A percentile compares a stretch with the other conserved stretches of the same genome.
Conservation (phyloP, 2,329 filamentous ascomycete species). For the Mariannaea elegans region DNA sequence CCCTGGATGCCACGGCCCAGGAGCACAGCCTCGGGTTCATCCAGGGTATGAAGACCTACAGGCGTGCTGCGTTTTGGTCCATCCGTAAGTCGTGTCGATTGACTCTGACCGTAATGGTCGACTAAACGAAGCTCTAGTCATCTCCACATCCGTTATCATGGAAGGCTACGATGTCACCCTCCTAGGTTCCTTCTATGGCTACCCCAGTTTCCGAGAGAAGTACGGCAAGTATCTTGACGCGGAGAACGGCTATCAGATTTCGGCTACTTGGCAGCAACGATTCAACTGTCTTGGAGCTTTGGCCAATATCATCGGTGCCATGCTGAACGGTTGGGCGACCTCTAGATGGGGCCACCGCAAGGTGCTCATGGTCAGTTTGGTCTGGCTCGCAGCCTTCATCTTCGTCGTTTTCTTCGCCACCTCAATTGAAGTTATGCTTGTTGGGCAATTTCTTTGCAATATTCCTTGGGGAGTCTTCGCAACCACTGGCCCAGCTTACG, state of each 20-base stretch:
- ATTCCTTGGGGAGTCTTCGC: conserved; percentile 58
- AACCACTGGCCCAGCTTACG: conserved; percentile 53
- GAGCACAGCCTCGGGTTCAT: conserved; percentile 49
- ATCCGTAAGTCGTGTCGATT: conserved; percentile 41
- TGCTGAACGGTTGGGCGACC: conserved; percentile 54
- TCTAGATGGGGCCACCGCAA: conserved; percentile 54
- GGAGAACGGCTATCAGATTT: conserved; percentile 55
- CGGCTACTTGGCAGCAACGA: conserved; percentile 60
- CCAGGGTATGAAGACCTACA: conserved; percentile 51
- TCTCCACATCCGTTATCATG: conserved; percentile 60
- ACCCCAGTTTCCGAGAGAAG: conserved; percentile 49
- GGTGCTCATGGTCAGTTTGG: conserved; percentile 54
- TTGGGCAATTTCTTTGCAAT: conserved; percentile 57
- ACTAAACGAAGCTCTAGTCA: conserved; percentile 39
- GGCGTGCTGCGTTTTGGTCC: conserved; percentile 51
- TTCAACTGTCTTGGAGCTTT: conserved; percentile 50
- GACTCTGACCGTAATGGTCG: neutral
- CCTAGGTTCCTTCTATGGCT: conserved; percentile 56
- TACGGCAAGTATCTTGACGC: conserved; percentile 50
- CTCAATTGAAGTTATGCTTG: conserved; percentile 52
- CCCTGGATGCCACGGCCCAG: conserved; percentile 46
- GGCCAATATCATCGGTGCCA: conserved; percentile 50
- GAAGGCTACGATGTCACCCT: conserved; percentile 60
- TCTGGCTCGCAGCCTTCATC: conserved; percentile 53
- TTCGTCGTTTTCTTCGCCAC: conserved; percentile 60